Evolutionary conservation across 179 eudicot genomes (phyloP), one percentile per base, ranked within the genome.

Genomic region (Carnegiea gigantea): DNA sequence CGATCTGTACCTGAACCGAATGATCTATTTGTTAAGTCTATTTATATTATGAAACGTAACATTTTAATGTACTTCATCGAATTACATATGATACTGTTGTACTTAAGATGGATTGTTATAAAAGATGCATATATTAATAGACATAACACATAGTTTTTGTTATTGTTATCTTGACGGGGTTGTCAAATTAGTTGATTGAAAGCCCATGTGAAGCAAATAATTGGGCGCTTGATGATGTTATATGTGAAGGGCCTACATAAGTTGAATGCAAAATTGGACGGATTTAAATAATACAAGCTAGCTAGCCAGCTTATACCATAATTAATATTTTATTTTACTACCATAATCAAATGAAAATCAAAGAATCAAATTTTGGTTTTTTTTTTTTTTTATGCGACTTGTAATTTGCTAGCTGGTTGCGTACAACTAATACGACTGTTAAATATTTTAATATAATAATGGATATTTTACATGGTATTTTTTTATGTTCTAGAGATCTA

Each of bases 141-240:
- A 60, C 67, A 60, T 3, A 60, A 60, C 11, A 62, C 7, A 23
- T 23, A 6, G 13, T 23, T n/a, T 51, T 23, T 62, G 12, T 62
- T n/a, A 70, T 70, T 28, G 14, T 36, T 70, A 36, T 70, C 73
- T 70, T 5, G 21, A 70, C 36, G 73, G 73, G 73, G 43, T 70
- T 70, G 73, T 70, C 38, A 15, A 68, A 68, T 68, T 17, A 30
- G 83, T 62, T 80, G 70, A 83, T 75, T 68, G 78, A 77, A 82
- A 12, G 21, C 3, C 90, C 92, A 91, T 91, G 94, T 90, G 94
- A 86, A 90, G 48, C 86, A 84, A 89, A 89, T 90, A 49, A 90
- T 90, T 88, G 86, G 90, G 79, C 59, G 79, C 5, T 33, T 36
- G 73, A 67, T 85, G 83, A 78, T 79, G 87, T 81, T 75, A 70